Base-by-base conservation (phyloP, 352 stramenopile genomes). In the Pythium utonaiense region DNA sequence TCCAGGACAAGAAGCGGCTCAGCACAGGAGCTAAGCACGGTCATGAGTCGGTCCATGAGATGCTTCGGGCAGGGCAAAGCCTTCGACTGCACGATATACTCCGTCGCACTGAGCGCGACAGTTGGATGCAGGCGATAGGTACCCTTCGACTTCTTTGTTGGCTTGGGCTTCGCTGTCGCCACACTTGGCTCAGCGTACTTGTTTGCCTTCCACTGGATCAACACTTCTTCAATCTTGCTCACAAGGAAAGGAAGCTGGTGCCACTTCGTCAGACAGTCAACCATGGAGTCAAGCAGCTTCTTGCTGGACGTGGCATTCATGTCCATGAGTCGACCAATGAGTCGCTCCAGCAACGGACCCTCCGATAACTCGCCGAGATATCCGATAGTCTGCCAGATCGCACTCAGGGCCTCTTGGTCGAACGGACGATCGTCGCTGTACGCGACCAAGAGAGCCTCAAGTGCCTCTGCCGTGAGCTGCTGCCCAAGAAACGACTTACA, bases 241-340 rank as follows among this genome's bases (percentile, higher is more conserved):
- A 77, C 63, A 44, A 93, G 68, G 34, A 88, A 83, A 19, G 75
- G 72, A 1, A 93, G 78, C 45, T 90, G 78, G 14, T 86, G 66
- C 83, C 83, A 93, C 64, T 89, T 84, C 17, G 73, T 67, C 17
- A 93, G 74, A 45, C 81, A 93, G 47, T 91, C 72, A 45, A 93
- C 68, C 78, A 93, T 88, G 9, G 81, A 83, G 54, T 89, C 78
- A n/a, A 93, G 62, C 12, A 89, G 69, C 57, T 83, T 87, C 54
- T 78, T 80, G 62, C 75, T 91, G 12, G 76, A 89, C 13, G 70
- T 83, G 31, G 87, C 77, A 49, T 91, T 75, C 72, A 91, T 87
- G 31, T 59, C 61, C 81, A 91, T 88, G n/a, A 91, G 56, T 14
- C 79, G 81, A 25, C 80, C 69, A 5, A 93, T 68, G 4, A 93